phyloP scores from a whole-genome alignment of 768 basidiomycete genomes.

The Rossbeevera mucosa region DNA sequence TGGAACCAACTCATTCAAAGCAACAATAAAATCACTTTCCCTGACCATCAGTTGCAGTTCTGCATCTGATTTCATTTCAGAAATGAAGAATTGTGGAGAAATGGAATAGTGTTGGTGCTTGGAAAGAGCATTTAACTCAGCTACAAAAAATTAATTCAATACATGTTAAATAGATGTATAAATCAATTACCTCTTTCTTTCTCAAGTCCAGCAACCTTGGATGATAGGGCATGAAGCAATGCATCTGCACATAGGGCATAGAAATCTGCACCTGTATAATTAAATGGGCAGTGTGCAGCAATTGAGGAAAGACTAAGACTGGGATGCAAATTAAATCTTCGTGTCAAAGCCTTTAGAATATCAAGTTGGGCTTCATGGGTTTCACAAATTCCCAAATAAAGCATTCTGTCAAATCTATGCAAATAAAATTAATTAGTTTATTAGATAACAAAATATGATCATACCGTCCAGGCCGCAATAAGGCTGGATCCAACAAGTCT shows the following conservation, averaged over 20 bases:
- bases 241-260: slow-evolving; percentile 98
- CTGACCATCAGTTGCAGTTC: slow-evolving; percentile 78
- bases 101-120: slow-evolving; percentile 51
- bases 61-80: slow-evolving; percentile 65
- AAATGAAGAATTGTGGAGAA: slow-evolving; percentile 86
- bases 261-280: slow-evolving; percentile 96
- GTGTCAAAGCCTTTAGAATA: slow-evolving; percentile 84
- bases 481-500: slow-evolving; percentile 83
- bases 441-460: slow-evolving; percentile 11
- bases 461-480: slow-evolving; percentile 83
- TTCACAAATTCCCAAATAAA: slow-evolving; percentile 91
- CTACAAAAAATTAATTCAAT: background rate
- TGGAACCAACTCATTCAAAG: slow-evolving; percentile 66
- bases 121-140: slow-evolving; percentile 43
- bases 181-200: slow-evolving; percentile 53
- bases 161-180: background rate
- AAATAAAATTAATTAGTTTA: background rate
- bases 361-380: slow-evolving; percentile 80
- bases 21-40: slow-evolving; percentile 68
- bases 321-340: slow-evolving; percentile 83
- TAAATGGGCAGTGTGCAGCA: slow-evolving; percentile 78
- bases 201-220: slow-evolving; percentile 80
- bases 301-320: slow-evolving; percentile 57
- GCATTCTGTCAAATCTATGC: slow-evolving; percentile 87
- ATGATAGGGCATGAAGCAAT: slow-evolving; percentile 89